A percentile compares a stretch with the other conserved stretches of the same genome.
phyloP scores from a whole-genome alignment of 129 eudicot species.

The Dittrichia graveolens region DNA sequence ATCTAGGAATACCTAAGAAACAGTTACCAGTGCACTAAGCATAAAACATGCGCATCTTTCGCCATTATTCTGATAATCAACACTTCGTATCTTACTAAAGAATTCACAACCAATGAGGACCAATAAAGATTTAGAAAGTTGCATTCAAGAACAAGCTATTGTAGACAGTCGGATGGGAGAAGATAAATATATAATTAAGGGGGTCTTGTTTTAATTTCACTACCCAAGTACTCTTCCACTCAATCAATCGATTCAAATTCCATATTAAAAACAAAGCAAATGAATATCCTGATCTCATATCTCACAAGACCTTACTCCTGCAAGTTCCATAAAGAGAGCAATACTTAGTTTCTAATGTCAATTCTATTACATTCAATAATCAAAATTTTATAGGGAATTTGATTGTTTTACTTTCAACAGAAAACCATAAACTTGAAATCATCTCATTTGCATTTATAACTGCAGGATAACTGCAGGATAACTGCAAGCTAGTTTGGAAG shows the following conservation, averaged over 20 bases:
- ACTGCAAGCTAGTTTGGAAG: too few relatives aligned
- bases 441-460: too few relatives aligned
- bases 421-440: too few relatives aligned
- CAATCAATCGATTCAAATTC: not conserved
- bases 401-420: too few relatives aligned
- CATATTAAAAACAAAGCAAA: not conserved
- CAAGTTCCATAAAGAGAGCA: not conserved
- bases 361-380: not conserved
- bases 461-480: too few relatives aligned
- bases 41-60: not conserved
- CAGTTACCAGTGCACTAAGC: not conserved
- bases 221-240: not conserved
- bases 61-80: not conserved
- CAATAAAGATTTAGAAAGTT: not conserved
- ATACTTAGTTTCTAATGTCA: conserved; percentile 1
- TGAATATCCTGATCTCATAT: not conserved
- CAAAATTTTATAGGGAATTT: too few relatives aligned
- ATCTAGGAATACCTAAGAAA: not conserved
- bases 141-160: not conserved
- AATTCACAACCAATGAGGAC: not conserved
- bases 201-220: not conserved
- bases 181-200: not conserved
- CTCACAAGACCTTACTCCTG: not conserved
- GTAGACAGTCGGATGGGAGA: not conserved
- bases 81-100: not conserved